A percentile compares a stretch with the other conserved stretches of the same genome.
Conservation (phyloP, 495 filamentous ascomycete genomes). For the Rusavskia elegans region DNA sequence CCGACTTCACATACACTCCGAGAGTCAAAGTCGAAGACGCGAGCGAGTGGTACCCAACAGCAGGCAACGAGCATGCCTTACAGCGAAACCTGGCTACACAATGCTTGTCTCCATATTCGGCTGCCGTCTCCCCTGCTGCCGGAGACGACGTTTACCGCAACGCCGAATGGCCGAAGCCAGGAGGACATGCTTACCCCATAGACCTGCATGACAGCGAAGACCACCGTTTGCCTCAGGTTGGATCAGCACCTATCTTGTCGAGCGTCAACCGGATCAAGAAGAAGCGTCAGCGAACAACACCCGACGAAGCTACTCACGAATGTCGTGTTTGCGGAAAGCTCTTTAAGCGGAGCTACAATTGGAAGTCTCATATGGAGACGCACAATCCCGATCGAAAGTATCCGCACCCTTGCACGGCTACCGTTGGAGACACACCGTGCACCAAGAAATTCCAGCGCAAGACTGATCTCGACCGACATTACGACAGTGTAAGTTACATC, state of each 20-base stretch:
- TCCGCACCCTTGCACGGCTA: slow-evolving; percentile 54
- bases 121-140: slow-evolving; percentile 6
- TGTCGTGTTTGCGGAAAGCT: slow-evolving; percentile 65
- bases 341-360: slow-evolving; percentile 83
- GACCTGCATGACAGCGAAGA: slow-evolving; percentile 5
- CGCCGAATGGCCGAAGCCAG: slow-evolving; percentile 7
- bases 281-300: slow-evolving; percentile 45
- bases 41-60: slow-evolving; percentile 14
- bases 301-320: slow-evolving; percentile 58
- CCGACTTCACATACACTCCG: slow-evolving; percentile 9
- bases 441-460: slow-evolving; percentile 64
- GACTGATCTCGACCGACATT: slow-evolving; percentile 71
- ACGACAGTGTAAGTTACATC: slow-evolving; percentile 47
- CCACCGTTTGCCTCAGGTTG: slow-evolving; percentile 5
- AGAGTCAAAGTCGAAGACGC: slow-evolving; percentile 13
- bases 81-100: slow-evolving; percentile 10
- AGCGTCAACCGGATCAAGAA: slow-evolving; percentile 17
- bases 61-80: slow-evolving; percentile 11
- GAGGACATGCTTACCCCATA: slow-evolving; percentile 4
- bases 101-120: slow-evolving; percentile 8
- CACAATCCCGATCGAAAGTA: slow-evolving; percentile 65
- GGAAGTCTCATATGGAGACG: slow-evolving; percentile 76
- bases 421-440: slow-evolving; percentile 26
- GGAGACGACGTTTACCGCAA: slow-evolving; percentile 14
- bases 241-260: slow-evolving; percentile 9